Base-by-base conservation (phyloP, 176 grass and related monocot genomes). In the Tillandsia fasciculata region DNA sequence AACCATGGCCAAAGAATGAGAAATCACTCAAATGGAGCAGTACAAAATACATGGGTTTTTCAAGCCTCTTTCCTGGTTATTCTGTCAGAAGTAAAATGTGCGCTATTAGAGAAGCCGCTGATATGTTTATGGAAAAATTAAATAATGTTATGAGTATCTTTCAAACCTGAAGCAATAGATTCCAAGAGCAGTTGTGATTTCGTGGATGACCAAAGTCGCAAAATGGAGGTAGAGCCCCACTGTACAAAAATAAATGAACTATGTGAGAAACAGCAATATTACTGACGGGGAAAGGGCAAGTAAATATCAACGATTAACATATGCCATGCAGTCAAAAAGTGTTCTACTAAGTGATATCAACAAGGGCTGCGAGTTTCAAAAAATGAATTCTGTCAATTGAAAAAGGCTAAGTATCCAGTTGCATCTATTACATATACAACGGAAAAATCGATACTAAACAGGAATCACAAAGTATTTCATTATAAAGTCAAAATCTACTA, bases 51-150 rank as follows among this genome's bases (percentile, higher is more conserved):
- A 1, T 8, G 6, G 10, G 56, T 61, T 10, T 22, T 57, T 88
- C 75, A 99, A 63, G 95, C 90, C 82, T 99, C 90, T 73, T 99
- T 99, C 66, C 95, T 90, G 9, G 89, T 82, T 85, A 99, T 94
- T 82, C 94, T 99, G 86, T 77, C 56, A 18, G 2, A 15, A 61
- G 22, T 18, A 57, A 51, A 58, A 6, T 18, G 58, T 56, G 76
- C 11, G 76, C 11, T 70, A 84, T 42, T 42, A 51, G 1, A 52
- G 52, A 49, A 48, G 53, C 50, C 68, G 47, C 56, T 10, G 51
- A 29, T 69, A 3, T 33, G 23, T 22, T 56, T 58, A 14, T 17
- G 12, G 70, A 61, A 26, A 2, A 51, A 5, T 48, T 49, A 64
- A 67, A 28, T 28, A 11, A 2, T 18, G n/a, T n/a, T 64, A 18